phyloP scores from a whole-genome alignment of 1,284 basidiomycete genomes.

The Volvariella volvacea region DNA sequence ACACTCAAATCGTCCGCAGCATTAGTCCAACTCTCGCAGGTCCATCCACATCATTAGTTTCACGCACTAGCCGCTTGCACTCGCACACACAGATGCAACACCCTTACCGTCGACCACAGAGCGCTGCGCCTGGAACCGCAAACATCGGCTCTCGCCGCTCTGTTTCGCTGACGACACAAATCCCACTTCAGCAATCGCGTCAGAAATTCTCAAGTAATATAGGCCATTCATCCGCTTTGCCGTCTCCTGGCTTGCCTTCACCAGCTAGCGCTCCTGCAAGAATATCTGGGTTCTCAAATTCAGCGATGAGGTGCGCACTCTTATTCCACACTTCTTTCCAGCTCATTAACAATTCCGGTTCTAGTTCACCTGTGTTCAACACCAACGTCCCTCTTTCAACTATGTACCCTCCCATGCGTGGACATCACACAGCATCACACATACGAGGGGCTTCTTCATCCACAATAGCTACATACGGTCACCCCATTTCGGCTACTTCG shows the following conservation, averaged over 20 bases:
- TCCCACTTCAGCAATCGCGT: conserved; percentile 1
- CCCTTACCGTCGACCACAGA: conserved; percentile 15
- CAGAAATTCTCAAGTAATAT: not conserved
- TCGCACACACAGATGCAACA: conserved; percentile 12
- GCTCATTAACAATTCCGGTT: too few relatives aligned
- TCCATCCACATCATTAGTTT: conserved; percentile 7
- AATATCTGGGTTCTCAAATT: not conserved
- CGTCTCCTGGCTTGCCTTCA: not conserved
- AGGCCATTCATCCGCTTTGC: not conserved
- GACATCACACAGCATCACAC: conserved; percentile 1
- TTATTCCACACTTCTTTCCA: too few relatives aligned
- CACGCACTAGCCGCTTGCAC: conserved; percentile 9
- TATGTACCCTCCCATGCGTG: not conserved
- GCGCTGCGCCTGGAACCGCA: conserved; percentile 6
- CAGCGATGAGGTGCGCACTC: not conserved
- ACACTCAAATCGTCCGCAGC: conserved; percentile 10
- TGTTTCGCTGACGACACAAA: not conserved
- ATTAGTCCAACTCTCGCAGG: conserved; percentile 10
- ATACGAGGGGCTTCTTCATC: conserved; percentile 5
- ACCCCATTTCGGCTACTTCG: conserved; percentile 9
- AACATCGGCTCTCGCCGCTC: not conserved
- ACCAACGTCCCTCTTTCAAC: not conserved
- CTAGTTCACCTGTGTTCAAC: not conserved
- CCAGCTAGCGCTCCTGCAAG: not conserved
- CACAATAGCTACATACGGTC: conserved; percentile 2